Base-by-base conservation (phyloP, 2,329 filamentous ascomycete genomes). In the Trichoderma polysporum region DNA sequence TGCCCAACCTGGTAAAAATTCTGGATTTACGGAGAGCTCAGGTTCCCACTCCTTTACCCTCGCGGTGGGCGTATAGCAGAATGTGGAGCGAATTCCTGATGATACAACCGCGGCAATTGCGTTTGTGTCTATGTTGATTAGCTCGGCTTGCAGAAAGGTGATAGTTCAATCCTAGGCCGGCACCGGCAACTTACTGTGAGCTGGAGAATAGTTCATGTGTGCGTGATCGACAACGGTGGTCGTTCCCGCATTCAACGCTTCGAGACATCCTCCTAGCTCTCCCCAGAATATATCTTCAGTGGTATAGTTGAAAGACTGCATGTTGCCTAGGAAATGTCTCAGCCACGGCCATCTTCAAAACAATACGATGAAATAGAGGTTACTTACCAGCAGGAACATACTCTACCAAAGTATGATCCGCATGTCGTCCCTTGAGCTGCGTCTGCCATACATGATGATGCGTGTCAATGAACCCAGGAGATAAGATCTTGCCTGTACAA, bases 391-490 rank as follows among this genome's bases (percentile, higher is more conserved):
- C 47, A 1, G 65, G 57, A 2, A 63, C 19, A 31, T 67, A 67
- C 7, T 62, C 57, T n/a, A 67, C 4, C 47, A 67, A 25, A 13
- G 15, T 54, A 17, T 62, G 57, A 2, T 67, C 65, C 5, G 45
- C 65, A 56, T 52, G 47, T 8, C 53, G 33, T 1, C 68, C 68
- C 62, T 77, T 77, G 47, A 76, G 69, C 41, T 71, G 70, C n/a
- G 74, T 72, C 69, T 83, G 80, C 81, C 81, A 84, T 8, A 81
- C 70, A 71, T 84, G 82, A 52, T 79, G 77, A 58, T 81, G 80
- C 1, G 79, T 80, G 69, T 81, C 79, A 54, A 82, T 73, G 69
- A 82, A 81, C 2, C 80, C 80, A 0, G 80, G 79, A 2, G 74
- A 78, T 41, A 81, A 70, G 25, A 82, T 74, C 67, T 78, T 80